These are phyloP conservation scores for Backusella sp. DNA, from an alignment of 192 early-diverging fungal species.

Conservation along the genomic window DNA sequence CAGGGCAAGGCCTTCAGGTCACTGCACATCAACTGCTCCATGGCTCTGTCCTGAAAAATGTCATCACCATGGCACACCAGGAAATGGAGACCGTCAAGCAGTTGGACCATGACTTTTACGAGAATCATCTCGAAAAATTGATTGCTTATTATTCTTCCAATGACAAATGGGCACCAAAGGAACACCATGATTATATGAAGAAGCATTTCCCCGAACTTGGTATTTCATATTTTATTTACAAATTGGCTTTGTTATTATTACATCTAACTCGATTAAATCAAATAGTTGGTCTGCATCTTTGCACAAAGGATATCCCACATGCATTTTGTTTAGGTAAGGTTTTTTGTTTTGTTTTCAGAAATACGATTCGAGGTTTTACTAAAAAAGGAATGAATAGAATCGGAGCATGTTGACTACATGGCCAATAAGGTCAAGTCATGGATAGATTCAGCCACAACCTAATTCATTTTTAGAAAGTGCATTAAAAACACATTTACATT, in stretches of 20 bases:
- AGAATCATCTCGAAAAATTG: slow-evolving; percentile 55
- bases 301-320: slow-evolving; percentile 74
- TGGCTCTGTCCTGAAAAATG: slow-evolving; percentile 56
- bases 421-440: slow-evolving; percentile 21
- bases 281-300: slow-evolving; percentile 48
- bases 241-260: neutral
- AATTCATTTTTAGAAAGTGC: neutral
- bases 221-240: neutral
- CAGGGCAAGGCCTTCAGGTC: slow-evolving; percentile 44
- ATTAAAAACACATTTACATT: too few relatives aligned
- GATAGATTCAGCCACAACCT: slow-evolving; percentile 13
- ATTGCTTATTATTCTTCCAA: slow-evolving; percentile 75
- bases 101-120: slow-evolving; percentile 66
- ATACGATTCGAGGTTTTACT: neutral
- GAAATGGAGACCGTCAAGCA: slow-evolving; percentile 73
- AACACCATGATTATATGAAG: slow-evolving; percentile 66
- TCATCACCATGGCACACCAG: slow-evolving; percentile 66
- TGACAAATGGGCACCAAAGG: slow-evolving; percentile 78
- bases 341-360: slow-evolving; percentile 24
- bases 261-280: neutral
- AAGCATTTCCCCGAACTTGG: slow-evolving; percentile 62
- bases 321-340: slow-evolving; percentile 70
- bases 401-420: slow-evolving; percentile 22
- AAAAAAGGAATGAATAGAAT: slow-evolving; percentile 1
- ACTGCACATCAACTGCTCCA: slow-evolving; percentile 70